phyloP scores from a whole-genome alignment of 805 yeast species.

The Kuraishia floccosa region DNA sequence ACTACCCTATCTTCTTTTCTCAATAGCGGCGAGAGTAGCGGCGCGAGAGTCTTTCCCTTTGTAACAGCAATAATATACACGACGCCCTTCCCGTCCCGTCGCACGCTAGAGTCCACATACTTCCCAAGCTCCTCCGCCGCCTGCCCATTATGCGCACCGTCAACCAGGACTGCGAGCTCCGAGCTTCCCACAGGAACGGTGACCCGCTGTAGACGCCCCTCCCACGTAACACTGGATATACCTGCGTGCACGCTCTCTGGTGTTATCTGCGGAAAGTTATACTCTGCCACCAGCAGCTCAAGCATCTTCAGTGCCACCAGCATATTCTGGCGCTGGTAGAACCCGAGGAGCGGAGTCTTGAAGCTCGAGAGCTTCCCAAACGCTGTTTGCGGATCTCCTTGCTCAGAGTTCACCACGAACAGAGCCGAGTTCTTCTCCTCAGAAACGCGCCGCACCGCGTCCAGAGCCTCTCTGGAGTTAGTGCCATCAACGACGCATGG shows the following conservation, averaged over 20 bases:
- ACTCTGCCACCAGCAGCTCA: constrained; percentile 18
- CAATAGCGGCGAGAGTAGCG: constrained; percentile 40
- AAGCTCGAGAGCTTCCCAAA: constrained; percentile 8
- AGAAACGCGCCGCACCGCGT: constrained; percentile 30
- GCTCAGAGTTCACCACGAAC: constrained; percentile 3
- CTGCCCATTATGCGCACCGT: constrained; percentile 88
- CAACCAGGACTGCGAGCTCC: constrained; percentile 38
- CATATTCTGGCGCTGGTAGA: constrained; percentile 61
- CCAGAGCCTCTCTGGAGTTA: constrained; percentile 40
- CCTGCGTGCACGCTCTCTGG: constrained; percentile 34
- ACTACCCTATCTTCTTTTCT: constrained; percentile 42
- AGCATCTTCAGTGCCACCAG: constrained; percentile 54
- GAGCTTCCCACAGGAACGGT: constrained; percentile 15
- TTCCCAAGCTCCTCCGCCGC: constrained; percentile 68
- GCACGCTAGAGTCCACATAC: constrained; percentile 26
- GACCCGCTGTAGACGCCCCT: constrained; percentile 68
- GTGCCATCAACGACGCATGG: constrained; percentile 67
- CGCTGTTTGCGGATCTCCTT: constrained; percentile 1
- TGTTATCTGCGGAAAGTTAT: constrained; percentile 12
- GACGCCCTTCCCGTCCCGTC: constrained; percentile 11
- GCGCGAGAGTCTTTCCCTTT: constrained; percentile 49
- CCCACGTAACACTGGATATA: constrained; percentile 55
- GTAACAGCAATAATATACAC: constrained; percentile 69
- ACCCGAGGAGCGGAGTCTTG: constrained; percentile 53
- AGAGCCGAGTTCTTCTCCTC: constrained; percentile 2